Evolutionary conservation across 768 basidiomycete genomes (phyloP).

Genomic region (Mrakia gelida): DNA sequence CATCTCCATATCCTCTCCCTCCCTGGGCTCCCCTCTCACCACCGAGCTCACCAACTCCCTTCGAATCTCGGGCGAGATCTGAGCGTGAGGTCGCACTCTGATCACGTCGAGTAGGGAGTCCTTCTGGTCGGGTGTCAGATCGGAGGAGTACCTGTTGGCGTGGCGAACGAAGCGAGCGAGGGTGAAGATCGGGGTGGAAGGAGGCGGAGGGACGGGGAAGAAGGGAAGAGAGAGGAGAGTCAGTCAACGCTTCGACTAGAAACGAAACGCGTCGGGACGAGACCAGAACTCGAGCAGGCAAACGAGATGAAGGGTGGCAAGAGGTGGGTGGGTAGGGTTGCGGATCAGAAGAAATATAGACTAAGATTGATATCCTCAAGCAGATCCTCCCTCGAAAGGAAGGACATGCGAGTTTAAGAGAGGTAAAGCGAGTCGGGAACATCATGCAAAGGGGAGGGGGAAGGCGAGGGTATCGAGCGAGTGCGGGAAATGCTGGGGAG

Average conservation of each 20-base stretch:
- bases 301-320: no score
- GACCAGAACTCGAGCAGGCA: neutral
- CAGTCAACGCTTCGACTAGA: neutral
- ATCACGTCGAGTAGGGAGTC: slow-evolving; percentile 93
- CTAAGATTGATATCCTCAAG: slow-evolving; percentile 14
- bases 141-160: slow-evolving; percentile 73
- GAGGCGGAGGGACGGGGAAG: neutral
- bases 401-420: slow-evolving; percentile 3
- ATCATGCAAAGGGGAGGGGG: neutral
- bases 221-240: neutral
- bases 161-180: slow-evolving; percentile 45
- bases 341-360: slow-evolving; percentile 16
- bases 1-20: slow-evolving; percentile 18
- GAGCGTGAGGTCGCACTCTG: slow-evolving; percentile 74
- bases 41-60: slow-evolving; percentile 84
- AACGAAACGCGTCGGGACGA: neutral
- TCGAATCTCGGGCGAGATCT: slow-evolving; percentile 84
- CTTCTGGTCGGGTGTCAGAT: slow-evolving; percentile 94
- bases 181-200: slow-evolving; percentile 51
- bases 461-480: neutral
- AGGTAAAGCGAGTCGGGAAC: slow-evolving; percentile 22
- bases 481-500: neutral
- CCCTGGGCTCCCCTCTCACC: slow-evolving; percentile 70
- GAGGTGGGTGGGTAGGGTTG: neutral
- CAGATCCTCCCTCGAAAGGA: neutral